Conservation (phyloP, 768 basidiomycete genomes). For the Suillus plorans region DNA sequence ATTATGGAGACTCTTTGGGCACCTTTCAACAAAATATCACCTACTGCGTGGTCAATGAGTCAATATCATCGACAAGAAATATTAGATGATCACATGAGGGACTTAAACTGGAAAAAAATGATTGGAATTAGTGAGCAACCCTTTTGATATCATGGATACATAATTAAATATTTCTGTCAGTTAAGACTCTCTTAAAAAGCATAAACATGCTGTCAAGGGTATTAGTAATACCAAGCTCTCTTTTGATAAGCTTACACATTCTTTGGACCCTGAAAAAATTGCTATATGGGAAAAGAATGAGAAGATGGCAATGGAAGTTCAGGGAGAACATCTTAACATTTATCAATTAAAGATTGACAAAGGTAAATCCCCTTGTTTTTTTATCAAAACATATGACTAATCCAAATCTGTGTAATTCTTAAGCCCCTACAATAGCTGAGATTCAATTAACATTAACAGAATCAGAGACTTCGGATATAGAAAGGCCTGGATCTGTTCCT, state of each 20-base stretch:
- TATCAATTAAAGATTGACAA: conserved; percentile 6
- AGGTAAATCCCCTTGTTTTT: neutral
- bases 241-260: neutral
- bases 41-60: too few relatives aligned
- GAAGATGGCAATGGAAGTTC: neutral
- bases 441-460: neutral
- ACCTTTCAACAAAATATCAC: conserved; percentile 23
- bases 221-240: neutral
- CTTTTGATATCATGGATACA: too few relatives aligned
- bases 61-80: too few relatives aligned
- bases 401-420: neutral
- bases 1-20: conserved; percentile 37
- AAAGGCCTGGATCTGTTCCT: neutral
- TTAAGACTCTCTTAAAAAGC: neutral
- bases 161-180: too few relatives aligned
- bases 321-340: conserved; percentile 2
- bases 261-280: neutral
- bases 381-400: too few relatives aligned
- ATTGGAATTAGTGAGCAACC: too few relatives aligned
- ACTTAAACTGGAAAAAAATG: conserved; percentile 29
- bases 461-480: neutral
- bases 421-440: conserved; percentile 9
- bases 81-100: too few relatives aligned
- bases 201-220: neutral
- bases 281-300: neutral